Percentiles rank a stretch among this genome's conserved stretches.
These are phyloP conservation scores for Dorcoceras hygrometricum DNA, from an alignment of 257 asterid genomes.

Conservation along the genomic window DNA sequence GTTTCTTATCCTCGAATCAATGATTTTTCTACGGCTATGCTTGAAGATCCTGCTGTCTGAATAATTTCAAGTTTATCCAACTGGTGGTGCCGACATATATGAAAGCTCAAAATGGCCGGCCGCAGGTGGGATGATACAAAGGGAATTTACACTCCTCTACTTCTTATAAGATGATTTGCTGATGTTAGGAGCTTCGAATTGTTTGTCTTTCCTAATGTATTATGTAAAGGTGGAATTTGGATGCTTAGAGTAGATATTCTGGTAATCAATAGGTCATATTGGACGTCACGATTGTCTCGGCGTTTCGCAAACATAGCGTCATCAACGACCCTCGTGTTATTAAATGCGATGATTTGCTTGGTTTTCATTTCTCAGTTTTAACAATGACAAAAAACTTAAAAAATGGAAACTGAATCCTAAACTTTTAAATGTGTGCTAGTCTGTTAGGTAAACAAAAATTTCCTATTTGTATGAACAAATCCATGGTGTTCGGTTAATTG, in stretches of 20 bases:
- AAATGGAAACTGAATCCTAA: too few relatives aligned
- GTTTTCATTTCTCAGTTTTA: too few relatives aligned
- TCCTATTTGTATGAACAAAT: too few relatives aligned
- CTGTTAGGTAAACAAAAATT: too few relatives aligned
- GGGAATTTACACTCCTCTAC: not conserved
- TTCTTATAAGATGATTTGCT: not conserved
- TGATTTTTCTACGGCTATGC: slow-evolving; percentile 60
- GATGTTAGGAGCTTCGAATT: not conserved
- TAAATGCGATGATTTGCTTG: too few relatives aligned
- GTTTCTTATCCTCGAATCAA: slow-evolving; percentile 74
- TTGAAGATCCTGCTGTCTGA: slow-evolving; percentile 54
- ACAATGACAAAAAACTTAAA: too few relatives aligned
- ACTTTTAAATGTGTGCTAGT: too few relatives aligned
- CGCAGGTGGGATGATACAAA: not conserved
- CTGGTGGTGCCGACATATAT: not conserved
- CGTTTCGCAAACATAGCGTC: too few relatives aligned
- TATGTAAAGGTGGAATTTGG: not conserved
- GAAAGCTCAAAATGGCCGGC: not conserved
- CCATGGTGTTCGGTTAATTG: not conserved
- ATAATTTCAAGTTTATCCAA: not conserved
- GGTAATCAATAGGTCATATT: not conserved
- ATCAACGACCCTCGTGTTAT: too few relatives aligned
- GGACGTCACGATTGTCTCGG: too few relatives aligned
- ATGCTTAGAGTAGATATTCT: not conserved
- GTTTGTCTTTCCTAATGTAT: not conserved